Evolutionary conservation across 345 rosid species (phyloP), one percentile per base, ranked within the genome.

Genomic region (Tarenaya hassleriana): DNA sequence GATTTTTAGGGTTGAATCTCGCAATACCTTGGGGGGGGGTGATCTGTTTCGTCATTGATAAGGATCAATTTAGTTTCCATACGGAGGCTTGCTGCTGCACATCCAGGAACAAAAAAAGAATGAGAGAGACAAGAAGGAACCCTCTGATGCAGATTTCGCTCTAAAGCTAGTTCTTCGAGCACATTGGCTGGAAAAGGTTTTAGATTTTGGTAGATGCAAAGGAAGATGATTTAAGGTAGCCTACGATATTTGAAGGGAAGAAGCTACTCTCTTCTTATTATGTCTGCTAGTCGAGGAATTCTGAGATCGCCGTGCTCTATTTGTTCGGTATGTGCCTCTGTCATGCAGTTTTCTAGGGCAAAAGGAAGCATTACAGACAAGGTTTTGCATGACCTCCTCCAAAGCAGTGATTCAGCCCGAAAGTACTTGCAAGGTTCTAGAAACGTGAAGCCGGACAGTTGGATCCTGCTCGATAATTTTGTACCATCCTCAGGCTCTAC

Each of bases 391-490:
- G 86, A 73, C 7, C 90, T 92, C 59, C 78, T 84, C 50, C 83
- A 83, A 54, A 75, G 67, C 15, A 96, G 98, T 45, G 96, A 92
- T 77, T 73, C 74, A 52, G 78, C 94, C 31, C 84, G 73, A 21
- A 92, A 88, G 64, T 83, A 92, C 70, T 50, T 74, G 74, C 90
- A 81, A 49, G 88, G 95, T 40, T 72, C 74, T 33, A 84, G 77
- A 67, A 72, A 69, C 31, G 60, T 59, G 75, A 81, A 77, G 71
- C 58, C 82, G 33, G 85, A 84, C 33, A 72, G 69, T 41, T 86
- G 84, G 71, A 74, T 91, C 61, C 96, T 80, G 41, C 92, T 91
- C 55, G 96, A 87, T 73, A 91, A 82, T 60, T 82, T 55, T 45
- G 80, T 77, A 40, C 75, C 62, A 18, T 71, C 80, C 45, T 69